These are phyloP conservation scores for Ophiosphaerella narmari DNA, from an alignment of 2,329 filamentous ascomycete genomes.

Conservation along the genomic window DNA sequence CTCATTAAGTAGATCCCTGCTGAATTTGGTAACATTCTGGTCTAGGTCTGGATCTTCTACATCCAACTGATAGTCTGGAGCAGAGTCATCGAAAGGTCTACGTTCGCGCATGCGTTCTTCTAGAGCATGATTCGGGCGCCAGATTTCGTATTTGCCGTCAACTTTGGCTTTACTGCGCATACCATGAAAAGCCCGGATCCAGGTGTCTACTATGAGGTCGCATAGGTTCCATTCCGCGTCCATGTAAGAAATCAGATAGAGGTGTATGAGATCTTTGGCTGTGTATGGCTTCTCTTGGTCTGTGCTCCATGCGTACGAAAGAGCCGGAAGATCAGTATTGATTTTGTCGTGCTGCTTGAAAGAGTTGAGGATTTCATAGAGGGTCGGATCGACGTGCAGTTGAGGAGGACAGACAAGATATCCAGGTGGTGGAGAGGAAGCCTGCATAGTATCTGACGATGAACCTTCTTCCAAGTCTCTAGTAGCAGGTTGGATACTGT, in stretches of 20 bases:
- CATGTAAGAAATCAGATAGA: neutral
- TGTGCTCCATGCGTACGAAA: neutral
- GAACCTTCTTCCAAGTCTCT: too few species aligned
- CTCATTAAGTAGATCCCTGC: conserved; percentile 13
- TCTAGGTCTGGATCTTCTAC: conserved; percentile 16
- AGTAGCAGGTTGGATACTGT: too few species aligned
- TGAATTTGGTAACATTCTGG: conserved; percentile 16
- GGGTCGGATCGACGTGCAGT: too few species aligned
- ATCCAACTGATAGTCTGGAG: conserved; percentile 5
- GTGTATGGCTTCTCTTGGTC: neutral
- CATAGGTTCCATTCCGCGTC: neutral
- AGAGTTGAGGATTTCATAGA: too few species aligned
- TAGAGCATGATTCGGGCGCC: neutral
- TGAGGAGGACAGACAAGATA: too few species aligned
- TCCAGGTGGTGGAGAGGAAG: too few species aligned
- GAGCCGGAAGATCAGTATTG: neutral
- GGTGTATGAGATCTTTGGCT: neutral
- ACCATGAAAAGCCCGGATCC: neutral
- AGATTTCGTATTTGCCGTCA: neutral
- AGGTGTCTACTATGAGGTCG: neutral
- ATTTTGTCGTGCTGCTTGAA: neutral
- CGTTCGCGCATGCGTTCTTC: neutral
- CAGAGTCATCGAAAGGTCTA: conserved; percentile 9
- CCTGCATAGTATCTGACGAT: too few species aligned
- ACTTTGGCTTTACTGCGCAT: neutral